A percentile compares a stretch with the other conserved stretches of the same genome.
Evolutionary conservation across 768 basidiomycete species (phyloP).

Genomic region (Psilocybe azurescens): DNA sequence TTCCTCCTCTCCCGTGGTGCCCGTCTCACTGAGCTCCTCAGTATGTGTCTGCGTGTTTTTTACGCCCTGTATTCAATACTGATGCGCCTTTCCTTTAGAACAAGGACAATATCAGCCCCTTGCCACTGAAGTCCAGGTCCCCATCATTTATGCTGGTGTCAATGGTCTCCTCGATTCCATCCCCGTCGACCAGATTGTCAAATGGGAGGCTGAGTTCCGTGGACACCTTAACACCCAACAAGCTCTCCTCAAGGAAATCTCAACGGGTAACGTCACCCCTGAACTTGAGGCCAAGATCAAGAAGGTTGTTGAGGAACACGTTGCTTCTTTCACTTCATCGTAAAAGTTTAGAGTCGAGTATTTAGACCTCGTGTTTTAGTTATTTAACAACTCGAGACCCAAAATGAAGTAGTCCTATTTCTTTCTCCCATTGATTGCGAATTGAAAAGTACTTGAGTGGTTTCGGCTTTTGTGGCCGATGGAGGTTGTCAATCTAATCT

Average conservation of each 20-base stretch:
- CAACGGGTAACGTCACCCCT: conserved; percentile 81
- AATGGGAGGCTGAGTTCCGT: conserved; percentile 94
- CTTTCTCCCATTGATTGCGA: conserved; percentile 21
- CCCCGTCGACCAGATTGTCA: conserved; percentile 92
- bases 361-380: conserved; percentile 31
- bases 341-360: conserved; percentile 34
- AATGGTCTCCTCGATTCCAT: conserved; percentile 98
- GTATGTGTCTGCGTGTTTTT: conserved; percentile 45
- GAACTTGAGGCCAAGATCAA: conserved; percentile 95
- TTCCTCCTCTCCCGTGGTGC: conserved; percentile 98
- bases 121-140: conserved; percentile 95
- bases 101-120: conserved; percentile 98
- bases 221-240: conserved; percentile 80
- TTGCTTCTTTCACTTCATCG: conserved; percentile 77
- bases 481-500: conserved; percentile 23
- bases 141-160: conserved; percentile 99
- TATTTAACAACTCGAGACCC: conserved; percentile 25
- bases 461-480: conserved; percentile 4
- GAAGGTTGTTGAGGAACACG: conserved; percentile 92
- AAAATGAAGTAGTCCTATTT: conserved; percentile 36
- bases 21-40: conserved; percentile 95
- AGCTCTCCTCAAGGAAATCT: conserved; percentile 83
- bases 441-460: neutral
- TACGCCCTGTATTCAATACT: conserved; percentile 9
- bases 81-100: conserved; percentile 53